Conservation (phyloP, 164 flowering plant species). For the Macadamia tetraphylla region DNA sequence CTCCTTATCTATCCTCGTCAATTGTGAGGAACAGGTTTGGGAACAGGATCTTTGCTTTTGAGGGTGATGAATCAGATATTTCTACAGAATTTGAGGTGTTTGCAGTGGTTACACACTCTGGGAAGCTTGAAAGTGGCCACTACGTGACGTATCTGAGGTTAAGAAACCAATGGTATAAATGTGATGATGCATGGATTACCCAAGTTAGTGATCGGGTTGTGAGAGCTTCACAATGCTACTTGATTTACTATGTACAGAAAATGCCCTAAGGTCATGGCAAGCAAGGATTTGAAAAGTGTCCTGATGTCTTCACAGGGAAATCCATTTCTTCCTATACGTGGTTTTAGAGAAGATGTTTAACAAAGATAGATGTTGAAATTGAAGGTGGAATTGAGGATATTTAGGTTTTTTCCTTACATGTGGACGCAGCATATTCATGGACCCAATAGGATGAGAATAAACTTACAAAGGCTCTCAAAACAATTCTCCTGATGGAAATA, state of each 20-base stretch:
- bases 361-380: neutral
- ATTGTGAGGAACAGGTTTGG: slow-evolving; percentile 53
- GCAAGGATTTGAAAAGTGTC: slow-evolving; percentile 41
- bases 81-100: slow-evolving; percentile 57
- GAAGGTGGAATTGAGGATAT: neutral
- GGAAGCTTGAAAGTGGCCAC: slow-evolving; percentile 64
- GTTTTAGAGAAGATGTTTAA: slow-evolving; percentile 29
- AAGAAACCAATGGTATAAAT: slow-evolving; percentile 59
- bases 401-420: neutral
- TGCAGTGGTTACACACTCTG: slow-evolving; percentile 63
- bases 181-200: slow-evolving; percentile 71
- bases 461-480: neutral
- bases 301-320: slow-evolving; percentile 37
- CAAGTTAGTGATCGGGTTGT: slow-evolving; percentile 53
- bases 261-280: slow-evolving; percentile 29
- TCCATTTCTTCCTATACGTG: slow-evolving; percentile 40
- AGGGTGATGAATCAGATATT: slow-evolving; percentile 44
- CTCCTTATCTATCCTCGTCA: slow-evolving; percentile 58
- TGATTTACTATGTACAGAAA: slow-evolving; percentile 60
- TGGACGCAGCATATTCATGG: neutral
- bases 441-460: neutral
- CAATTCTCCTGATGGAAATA: neutral
- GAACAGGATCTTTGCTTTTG: slow-evolving; percentile 52
- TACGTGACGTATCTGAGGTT: slow-evolving; percentile 55
- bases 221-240: slow-evolving; percentile 54